These are phyloP conservation scores for Abrus precatorius DNA, from an alignment of 306 rosid species.

Conservation along the genomic window DNA sequence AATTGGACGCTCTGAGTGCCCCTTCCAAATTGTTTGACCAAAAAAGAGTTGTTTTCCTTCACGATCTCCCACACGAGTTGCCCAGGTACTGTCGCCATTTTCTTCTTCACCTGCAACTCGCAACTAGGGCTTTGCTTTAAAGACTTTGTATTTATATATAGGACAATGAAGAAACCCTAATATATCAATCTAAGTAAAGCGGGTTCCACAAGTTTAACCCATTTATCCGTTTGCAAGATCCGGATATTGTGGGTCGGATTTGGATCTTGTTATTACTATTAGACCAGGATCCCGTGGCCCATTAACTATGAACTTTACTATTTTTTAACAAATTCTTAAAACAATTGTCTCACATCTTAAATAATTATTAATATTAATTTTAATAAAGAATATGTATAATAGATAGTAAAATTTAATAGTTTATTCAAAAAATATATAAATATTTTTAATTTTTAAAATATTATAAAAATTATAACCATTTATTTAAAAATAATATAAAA, in stretches of 20 bases:
- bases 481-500: too few species aligned
- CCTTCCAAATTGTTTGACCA: slow-evolving; percentile 87
- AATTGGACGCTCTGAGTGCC: slow-evolving; percentile 80
- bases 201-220: slow-evolving; percentile 38
- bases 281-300: not conserved
- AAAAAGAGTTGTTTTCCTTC: slow-evolving; percentile 84
- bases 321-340: too few species aligned
- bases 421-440: too few species aligned
- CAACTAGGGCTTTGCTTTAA: not conserved
- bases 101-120: slow-evolving; percentile 43
- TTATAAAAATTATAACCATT: too few species aligned
- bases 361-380: too few species aligned
- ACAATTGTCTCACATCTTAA: too few species aligned
- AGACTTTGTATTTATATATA: slow-evolving; percentile 47
- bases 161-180: slow-evolving; percentile 61
- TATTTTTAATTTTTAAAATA: too few species aligned
- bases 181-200: not conserved
- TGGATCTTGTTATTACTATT: not conserved
- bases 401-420: too few species aligned
- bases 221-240: not conserved
- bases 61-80: slow-evolving; percentile 98
- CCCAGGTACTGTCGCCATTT: slow-evolving; percentile 87
- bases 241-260: not conserved
- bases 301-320: not conserved
- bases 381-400: too few species aligned